A percentile compares a stretch with the other conserved stretches of the same genome.
Conservation (phyloP, 257 asterid genomes). For the Rehmannia glutinosa region DNA sequence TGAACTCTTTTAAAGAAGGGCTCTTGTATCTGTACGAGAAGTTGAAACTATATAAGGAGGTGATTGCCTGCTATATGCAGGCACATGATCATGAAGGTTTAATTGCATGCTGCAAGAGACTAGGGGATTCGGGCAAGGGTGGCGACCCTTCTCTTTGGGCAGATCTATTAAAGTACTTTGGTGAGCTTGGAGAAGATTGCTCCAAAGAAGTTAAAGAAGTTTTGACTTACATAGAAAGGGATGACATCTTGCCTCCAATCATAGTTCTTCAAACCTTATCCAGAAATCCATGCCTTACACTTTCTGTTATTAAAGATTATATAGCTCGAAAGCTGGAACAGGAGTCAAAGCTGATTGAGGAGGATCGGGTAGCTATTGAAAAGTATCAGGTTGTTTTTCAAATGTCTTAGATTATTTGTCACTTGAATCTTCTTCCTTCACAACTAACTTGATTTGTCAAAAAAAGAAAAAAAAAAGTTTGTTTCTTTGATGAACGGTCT, state of each 20-base stretch:
- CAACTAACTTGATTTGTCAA: background rate
- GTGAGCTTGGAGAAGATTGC: constrained; percentile 98
- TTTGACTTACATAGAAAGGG: constrained; percentile 79
- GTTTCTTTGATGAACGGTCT: background rate
- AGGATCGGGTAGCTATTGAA: constrained; percentile 75
- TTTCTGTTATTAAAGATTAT: constrained; percentile 90
- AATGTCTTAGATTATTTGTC: constrained; percentile 8
- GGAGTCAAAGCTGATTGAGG: constrained; percentile 90
- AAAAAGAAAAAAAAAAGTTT: background rate
- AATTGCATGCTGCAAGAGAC: constrained; percentile 96
- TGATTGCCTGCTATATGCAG: constrained; percentile 95
- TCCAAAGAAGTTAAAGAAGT: constrained; percentile 92
- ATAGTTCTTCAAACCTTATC: constrained; percentile 87
- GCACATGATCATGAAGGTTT: constrained; percentile 89
- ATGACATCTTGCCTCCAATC: constrained; percentile 91
- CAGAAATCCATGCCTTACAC: constrained; percentile 84
- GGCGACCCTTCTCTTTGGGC: constrained; percentile 97
- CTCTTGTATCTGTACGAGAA: constrained; percentile 82
- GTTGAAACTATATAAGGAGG: constrained; percentile 93
- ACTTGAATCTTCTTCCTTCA: background rate
- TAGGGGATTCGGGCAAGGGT: constrained; percentile 84
- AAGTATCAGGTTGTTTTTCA: constrained; percentile 72
- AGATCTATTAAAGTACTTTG: constrained; percentile 86
- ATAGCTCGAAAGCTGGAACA: constrained; percentile 88
- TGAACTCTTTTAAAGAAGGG: constrained; percentile 76